Conservation (phyloP, 768 basidiomycete species). For the Symmetrospora coprosmae region DNA sequence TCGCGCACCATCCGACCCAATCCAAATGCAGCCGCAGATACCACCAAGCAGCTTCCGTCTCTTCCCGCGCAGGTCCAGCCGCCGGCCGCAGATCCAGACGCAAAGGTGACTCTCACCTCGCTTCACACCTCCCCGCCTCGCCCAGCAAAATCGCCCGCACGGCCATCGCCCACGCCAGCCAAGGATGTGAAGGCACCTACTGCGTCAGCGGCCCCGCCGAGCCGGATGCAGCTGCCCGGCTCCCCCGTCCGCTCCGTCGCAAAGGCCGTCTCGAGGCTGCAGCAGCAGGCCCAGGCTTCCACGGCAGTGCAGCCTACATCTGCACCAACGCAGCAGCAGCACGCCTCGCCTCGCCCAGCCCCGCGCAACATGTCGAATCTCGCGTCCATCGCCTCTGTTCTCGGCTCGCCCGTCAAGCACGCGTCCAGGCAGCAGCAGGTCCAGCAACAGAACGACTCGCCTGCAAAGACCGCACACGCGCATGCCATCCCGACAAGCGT, state of each 20-base stretch:
- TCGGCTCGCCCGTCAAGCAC: too few species aligned
- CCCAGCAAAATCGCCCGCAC: neutral
- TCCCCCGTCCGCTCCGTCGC: too few species aligned
- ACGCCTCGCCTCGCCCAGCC: too few species aligned
- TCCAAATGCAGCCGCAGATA: neutral
- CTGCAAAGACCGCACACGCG: too few species aligned
- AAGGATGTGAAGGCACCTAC: neutral
- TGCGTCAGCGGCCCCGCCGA: neutral
- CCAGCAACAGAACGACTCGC: too few species aligned
- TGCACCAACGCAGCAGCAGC: neutral
- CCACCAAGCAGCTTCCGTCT: neutral
- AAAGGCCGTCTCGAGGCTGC: neutral
- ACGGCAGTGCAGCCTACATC: neutral
- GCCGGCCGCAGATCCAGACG: neutral
- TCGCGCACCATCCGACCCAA: neutral
- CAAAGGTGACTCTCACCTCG: neutral
- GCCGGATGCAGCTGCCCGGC: too few species aligned
- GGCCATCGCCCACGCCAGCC: neutral
- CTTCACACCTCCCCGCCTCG: neutral
- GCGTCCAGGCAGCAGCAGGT: too few species aligned
- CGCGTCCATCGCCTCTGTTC: too few species aligned
- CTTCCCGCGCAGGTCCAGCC: neutral
- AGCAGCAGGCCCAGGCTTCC: neutral
- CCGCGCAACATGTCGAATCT: too few species aligned
- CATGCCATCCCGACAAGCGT: too few species aligned